Conservation (phyloP, 2,329 filamentous ascomycete genomes). For the Fusarium liriodendri region DNA sequence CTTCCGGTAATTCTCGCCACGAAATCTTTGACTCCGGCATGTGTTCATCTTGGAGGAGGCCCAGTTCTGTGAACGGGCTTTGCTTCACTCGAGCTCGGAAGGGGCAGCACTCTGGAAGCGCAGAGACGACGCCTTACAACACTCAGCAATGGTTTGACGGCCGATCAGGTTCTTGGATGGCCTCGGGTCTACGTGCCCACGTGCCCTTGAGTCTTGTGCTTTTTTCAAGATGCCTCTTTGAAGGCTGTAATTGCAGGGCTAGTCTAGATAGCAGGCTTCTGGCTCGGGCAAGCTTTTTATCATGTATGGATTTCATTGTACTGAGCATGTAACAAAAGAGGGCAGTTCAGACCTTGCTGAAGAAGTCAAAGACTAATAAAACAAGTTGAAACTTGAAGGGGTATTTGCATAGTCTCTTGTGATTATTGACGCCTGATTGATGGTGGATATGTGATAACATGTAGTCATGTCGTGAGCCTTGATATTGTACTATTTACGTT, state of each 20-base stretch:
- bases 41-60: slow-evolving; percentile 2
- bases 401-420: neutral
- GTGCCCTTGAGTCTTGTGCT: slow-evolving; percentile 1
- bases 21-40: slow-evolving; percentile 1
- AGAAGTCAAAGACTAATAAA: slow-evolving; percentile 28
- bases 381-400: slow-evolving; percentile 24
- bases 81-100: slow-evolving; percentile 4
- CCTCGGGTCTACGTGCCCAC: neutral
- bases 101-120: slow-evolving; percentile 8
- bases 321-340: slow-evolving; percentile 38
- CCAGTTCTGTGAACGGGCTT: slow-evolving; percentile 37
- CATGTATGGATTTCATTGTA: slow-evolving; percentile 35
- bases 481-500: slow-evolving; percentile 1
- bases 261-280: slow-evolving; percentile 28
- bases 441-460: neutral
- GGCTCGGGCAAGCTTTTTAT: slow-evolving; percentile 23
- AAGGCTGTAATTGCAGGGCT: slow-evolving; percentile 16
- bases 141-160: slow-evolving; percentile 9
- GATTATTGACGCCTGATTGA: neutral
- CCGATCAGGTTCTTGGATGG: slow-evolving; percentile 12
- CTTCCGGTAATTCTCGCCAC: slow-evolving; percentile 60
- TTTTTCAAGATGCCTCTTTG: slow-evolving; percentile 15
- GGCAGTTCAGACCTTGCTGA: slow-evolving; percentile 30
- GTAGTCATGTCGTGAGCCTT: neutral
- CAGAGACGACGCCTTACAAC: neutral